These are phyloP conservation scores for Mucor circinelloides DNA, from an alignment of 371 early-diverging fungal species.

Conservation along the genomic window DNA sequence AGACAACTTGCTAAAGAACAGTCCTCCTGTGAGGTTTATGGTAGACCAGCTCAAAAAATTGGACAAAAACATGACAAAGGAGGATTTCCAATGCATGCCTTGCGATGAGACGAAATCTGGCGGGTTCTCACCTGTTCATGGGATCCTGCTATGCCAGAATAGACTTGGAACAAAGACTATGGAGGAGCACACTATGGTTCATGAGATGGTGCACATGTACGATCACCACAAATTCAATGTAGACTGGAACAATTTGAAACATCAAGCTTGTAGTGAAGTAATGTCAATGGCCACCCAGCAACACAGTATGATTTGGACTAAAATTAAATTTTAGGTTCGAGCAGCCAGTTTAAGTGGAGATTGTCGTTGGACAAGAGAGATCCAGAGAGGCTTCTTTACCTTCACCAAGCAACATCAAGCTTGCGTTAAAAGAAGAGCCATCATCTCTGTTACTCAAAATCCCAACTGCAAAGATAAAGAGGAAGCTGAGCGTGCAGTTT, in stretches of 20 bases:
- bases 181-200: constrained; percentile 90
- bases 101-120: constrained; percentile 82
- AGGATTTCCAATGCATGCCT: constrained; percentile 76
- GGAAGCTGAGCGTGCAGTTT: constrained; percentile 87
- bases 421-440: constrained; percentile 91
- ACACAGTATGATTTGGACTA: no score
- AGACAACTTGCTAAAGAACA: constrained; percentile 69
- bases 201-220: constrained; percentile 96
- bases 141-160: constrained; percentile 88
- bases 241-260: constrained; percentile 82
- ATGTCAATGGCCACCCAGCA: neutral
- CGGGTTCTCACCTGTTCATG: constrained; percentile 79
- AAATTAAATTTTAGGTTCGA: constrained; percentile 60
- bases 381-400: constrained; percentile 75
- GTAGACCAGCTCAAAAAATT: constrained; percentile 70
- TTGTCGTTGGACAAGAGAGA: constrained; percentile 86
- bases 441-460: constrained; percentile 75
- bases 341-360: constrained; percentile 94
- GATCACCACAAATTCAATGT: constrained; percentile 85
- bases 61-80: constrained; percentile 63
- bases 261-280: constrained; percentile 93
- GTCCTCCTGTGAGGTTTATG: constrained; percentile 88
- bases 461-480: constrained; percentile 74
- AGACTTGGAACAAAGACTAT: constrained; percentile 69
- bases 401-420: constrained; percentile 91